Conservation (phyloP, 2,329 filamentous ascomycete genomes). For the Neofusicoccum laricinum region DNA sequence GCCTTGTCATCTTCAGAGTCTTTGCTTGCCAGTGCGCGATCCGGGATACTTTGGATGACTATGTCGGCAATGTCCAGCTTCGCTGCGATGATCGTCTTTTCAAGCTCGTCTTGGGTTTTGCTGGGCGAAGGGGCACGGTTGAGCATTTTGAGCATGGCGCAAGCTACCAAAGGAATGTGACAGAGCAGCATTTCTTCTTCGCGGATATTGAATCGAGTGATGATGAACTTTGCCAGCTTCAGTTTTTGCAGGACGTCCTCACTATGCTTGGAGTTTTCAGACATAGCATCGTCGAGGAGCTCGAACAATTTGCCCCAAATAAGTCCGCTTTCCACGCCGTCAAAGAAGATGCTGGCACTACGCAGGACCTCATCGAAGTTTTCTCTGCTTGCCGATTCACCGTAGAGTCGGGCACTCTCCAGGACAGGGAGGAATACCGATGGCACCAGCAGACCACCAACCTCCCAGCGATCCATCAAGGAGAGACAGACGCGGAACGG, state of each 20-base stretch:
- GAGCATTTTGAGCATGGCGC: slow-evolving; percentile 59
- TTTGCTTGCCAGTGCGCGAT: slow-evolving; percentile 26
- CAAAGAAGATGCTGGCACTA: slow-evolving; percentile 94
- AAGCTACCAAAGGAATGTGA: slow-evolving; percentile 73
- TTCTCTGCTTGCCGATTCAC: slow-evolving; percentile 61
- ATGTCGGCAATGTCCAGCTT: slow-evolving; percentile 36
- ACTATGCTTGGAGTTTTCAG: slow-evolving; percentile 47
- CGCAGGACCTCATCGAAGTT: slow-evolving; percentile 84
- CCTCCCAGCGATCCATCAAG: slow-evolving; percentile 97
- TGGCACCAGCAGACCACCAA: slow-evolving; percentile 84
- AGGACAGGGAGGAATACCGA: slow-evolving; percentile 86
- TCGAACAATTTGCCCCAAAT: slow-evolving; percentile 83
- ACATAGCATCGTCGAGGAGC: slow-evolving; percentile 54
- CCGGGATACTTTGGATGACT: slow-evolving; percentile 37
- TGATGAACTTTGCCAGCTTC: slow-evolving; percentile 74
- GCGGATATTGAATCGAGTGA: slow-evolving; percentile 84
- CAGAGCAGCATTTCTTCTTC: slow-evolving; percentile 94
- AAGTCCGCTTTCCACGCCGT: slow-evolving; percentile 89
- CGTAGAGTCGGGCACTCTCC: slow-evolving; percentile 73
- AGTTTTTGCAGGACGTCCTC: slow-evolving; percentile 60
- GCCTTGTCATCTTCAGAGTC: slow-evolving; percentile 7
- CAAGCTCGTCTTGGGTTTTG: slow-evolving; percentile 3
- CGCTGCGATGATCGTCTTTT: slow-evolving; percentile 8
- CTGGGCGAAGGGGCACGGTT: slow-evolving; percentile 22
- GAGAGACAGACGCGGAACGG: slow-evolving; percentile 92